Percentiles rank a stretch among this genome's conserved stretches.
These are phyloP conservation scores for Spathaspora arborariae DNA, from an alignment of 805 yeast genomes.

Conservation along the genomic window DNA sequence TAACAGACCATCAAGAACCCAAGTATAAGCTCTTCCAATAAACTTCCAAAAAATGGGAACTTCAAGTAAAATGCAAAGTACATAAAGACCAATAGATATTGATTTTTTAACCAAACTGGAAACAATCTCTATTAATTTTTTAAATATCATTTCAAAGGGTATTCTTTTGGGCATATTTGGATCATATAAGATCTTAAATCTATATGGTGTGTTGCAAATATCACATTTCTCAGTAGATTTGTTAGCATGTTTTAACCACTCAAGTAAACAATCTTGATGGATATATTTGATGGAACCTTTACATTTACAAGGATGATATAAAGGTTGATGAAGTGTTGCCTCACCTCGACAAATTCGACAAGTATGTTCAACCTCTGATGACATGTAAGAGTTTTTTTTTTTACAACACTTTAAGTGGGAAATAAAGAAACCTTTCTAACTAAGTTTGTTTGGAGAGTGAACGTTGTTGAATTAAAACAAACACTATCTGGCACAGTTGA, in stretches of 20 bases:
- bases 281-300: slow-evolving; percentile 90
- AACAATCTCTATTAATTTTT: slow-evolving; percentile 26
- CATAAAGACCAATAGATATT: slow-evolving; percentile 28
- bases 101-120: slow-evolving; percentile 13
- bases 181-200: slow-evolving; percentile 61
- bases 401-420: background rate
- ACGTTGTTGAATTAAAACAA: background rate
- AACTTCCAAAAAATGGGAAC: slow-evolving; percentile 58
- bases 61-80: slow-evolving; percentile 44
- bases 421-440: background rate
- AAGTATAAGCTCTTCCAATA: slow-evolving; percentile 50
- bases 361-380: slow-evolving; percentile 37
- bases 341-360: slow-evolving; percentile 96
- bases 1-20: slow-evolving; percentile 52
- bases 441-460: background rate
- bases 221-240: slow-evolving; percentile 69
- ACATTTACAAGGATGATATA: slow-evolving; percentile 90
- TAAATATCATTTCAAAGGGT: slow-evolving; percentile 50
- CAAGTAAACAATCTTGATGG: slow-evolving; percentile 86
- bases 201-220: slow-evolving; percentile 76
- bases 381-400: slow-evolving; percentile 2
- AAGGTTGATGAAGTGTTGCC: slow-evolving; percentile 71
- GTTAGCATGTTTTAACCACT: slow-evolving; percentile 76
- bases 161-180: slow-evolving; percentile 61
- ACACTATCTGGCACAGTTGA: background rate